Percentiles rank a stretch among this genome's conserved stretches.
Evolutionary conservation across 331 rosid genomes (phyloP).

Genomic region (Saraca asoca): DNA sequence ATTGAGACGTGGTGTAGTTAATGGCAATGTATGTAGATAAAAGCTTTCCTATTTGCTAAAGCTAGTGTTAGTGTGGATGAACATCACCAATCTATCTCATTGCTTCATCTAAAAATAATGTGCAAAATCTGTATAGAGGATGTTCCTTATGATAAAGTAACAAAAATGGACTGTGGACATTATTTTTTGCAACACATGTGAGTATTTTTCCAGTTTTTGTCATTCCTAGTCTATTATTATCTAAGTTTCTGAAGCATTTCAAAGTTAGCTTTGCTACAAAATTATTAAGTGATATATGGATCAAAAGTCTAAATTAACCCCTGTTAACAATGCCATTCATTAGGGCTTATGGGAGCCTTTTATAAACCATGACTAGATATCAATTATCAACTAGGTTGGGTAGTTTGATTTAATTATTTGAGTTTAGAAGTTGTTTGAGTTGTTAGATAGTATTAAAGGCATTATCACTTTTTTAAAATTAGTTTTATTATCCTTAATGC

Average conservation of each 20-base stretch:
- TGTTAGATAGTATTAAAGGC: background rate
- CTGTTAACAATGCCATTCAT: slow-evolving; percentile 11
- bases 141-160: slow-evolving; percentile 55
- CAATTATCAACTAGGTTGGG: background rate
- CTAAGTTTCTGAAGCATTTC: background rate
- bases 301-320: background rate
- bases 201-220: slow-evolving; percentile 33
- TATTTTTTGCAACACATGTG: slow-evolving; percentile 88
- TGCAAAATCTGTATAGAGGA: slow-evolving; percentile 85
- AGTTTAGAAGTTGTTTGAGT: too few relatives aligned
- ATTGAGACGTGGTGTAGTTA: slow-evolving; percentile 86
- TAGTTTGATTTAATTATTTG: too few relatives aligned
- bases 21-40: slow-evolving; percentile 70
- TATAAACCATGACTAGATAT: slow-evolving; percentile 5
- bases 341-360: slow-evolving; percentile 17
- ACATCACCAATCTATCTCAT: slow-evolving; percentile 36
- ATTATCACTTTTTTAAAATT: background rate
- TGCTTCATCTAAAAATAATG: slow-evolving; percentile 36
- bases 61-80: slow-evolving; percentile 78
- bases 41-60: slow-evolving; percentile 51
- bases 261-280: slow-evolving; percentile 3
- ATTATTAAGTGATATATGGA: slow-evolving; percentile 9
- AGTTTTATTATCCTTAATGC: background rate
- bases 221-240: slow-evolving; percentile 1
- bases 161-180: slow-evolving; percentile 92